Evolutionary conservation across 225 moss, liverwort and hornwort species (phyloP).

Genomic region (Polytrichum commune): DNA sequence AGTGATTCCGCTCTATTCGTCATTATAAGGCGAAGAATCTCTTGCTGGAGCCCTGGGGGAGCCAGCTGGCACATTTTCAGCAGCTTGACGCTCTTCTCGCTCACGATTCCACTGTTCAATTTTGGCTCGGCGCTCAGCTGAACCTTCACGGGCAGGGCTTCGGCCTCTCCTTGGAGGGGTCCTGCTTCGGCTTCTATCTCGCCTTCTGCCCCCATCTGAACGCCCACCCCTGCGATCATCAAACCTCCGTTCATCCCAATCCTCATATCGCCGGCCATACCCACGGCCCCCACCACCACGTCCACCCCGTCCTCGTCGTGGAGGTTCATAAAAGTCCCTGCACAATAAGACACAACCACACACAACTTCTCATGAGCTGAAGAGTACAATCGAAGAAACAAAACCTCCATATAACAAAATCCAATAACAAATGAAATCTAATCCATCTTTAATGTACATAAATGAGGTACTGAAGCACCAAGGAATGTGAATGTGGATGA

Average conservation of each 20-base stretch:
- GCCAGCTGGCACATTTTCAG: slow-evolving; percentile 26
- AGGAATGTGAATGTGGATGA: neutral
- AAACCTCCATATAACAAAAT: too few species aligned
- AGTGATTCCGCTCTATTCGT: slow-evolving; percentile 41
- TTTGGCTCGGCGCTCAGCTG: slow-evolving; percentile 64
- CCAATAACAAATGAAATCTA: too few species aligned
- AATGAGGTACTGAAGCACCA: neutral
- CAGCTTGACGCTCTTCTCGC: slow-evolving; percentile 61
- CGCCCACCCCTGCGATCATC: slow-evolving; percentile 43
- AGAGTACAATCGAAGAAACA: too few species aligned
- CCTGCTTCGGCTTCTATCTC: slow-evolving; percentile 57
- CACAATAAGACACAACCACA: neutral
- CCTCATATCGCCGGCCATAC: slow-evolving; percentile 52
- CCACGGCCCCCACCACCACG: slow-evolving; percentile 35
- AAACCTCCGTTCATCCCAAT: slow-evolving; percentile 38
- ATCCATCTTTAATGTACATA: neutral
- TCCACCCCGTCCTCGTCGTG: slow-evolving; percentile 44
- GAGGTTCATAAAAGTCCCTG: slow-evolving; percentile 61
- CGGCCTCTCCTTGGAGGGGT: slow-evolving; percentile 46
- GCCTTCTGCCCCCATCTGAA: slow-evolving; percentile 30
- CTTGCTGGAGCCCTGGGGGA: slow-evolving; percentile 45
- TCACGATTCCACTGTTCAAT: slow-evolving; percentile 73
- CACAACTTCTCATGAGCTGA: too few species aligned
- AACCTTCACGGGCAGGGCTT: slow-evolving; percentile 67
- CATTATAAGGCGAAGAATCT: slow-evolving; percentile 40